Conservation (phyloP, 768 basidiomycete genomes). For the Rubroboletus satanas region DNA sequence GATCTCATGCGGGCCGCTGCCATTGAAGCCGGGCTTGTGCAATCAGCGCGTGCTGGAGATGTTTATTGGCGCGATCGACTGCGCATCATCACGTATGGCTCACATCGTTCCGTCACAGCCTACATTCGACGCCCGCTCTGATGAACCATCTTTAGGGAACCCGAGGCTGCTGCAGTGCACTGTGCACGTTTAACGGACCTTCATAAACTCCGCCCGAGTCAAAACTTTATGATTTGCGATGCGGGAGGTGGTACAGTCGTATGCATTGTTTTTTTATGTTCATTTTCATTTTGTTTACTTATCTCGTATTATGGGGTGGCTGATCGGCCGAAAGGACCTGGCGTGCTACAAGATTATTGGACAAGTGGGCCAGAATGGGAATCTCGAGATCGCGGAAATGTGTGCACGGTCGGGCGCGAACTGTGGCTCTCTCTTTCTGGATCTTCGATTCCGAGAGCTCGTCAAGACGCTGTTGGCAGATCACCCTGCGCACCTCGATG, state of each 20-base stretch:
- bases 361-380: constrained; percentile 65
- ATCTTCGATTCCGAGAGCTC: constrained; percentile 80
- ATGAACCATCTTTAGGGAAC: constrained; percentile 40
- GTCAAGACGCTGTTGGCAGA: constrained; percentile 73
- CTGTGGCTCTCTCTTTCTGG: constrained; percentile 84
- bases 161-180: constrained; percentile 89
- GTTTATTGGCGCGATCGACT: constrained; percentile 75
- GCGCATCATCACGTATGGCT: constrained; percentile 69
- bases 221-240: constrained; percentile 91
- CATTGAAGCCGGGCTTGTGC: constrained; percentile 75
- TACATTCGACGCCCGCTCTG: not conserved
- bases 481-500: constrained; percentile 82
- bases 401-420: constrained; percentile 84
- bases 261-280: constrained; percentile 24
- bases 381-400: constrained; percentile 90
- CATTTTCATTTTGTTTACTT: not conserved
- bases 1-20: constrained; percentile 85
- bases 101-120: constrained; percentile 3
- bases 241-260: constrained; percentile 81
- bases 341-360: constrained; percentile 80
- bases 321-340: constrained; percentile 26
- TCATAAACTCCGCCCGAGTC: constrained; percentile 72
- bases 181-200: constrained; percentile 79
- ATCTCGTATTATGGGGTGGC: not conserved
- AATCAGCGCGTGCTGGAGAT: constrained; percentile 66